These are phyloP conservation scores for Globisporangium apiculatum DNA, from an alignment of 352 stramenopile species.

Conservation along the genomic window DNA sequence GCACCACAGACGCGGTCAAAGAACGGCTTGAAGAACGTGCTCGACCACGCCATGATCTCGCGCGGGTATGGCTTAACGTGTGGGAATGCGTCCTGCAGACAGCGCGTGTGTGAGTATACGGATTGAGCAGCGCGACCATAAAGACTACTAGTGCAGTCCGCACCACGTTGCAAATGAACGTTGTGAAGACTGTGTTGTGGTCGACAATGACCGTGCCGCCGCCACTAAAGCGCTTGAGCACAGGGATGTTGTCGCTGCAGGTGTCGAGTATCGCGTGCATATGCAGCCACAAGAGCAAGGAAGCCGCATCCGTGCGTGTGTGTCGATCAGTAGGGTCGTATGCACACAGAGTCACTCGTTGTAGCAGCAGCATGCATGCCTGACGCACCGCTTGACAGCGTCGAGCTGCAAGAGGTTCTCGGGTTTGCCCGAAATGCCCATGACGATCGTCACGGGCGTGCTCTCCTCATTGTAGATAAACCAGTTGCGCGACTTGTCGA, in stretches of 20 bases:
- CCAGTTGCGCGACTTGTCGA: constrained; percentile 77
- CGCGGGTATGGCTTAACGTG: no score
- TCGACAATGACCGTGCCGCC: constrained; percentile 97
- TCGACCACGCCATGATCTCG: no score
- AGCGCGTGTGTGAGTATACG: no score
- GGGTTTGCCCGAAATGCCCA: constrained; percentile 94
- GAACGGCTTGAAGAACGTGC: no score
- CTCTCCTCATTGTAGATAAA: constrained; percentile 78
- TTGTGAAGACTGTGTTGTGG: no score
- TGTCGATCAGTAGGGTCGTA: not conserved
- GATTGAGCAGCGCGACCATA: no score
- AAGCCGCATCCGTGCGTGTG: not conserved
- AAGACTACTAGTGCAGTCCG: no score
- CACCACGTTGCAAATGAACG: no score
- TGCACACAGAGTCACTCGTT: no score
- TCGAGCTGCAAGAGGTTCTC: constrained; percentile 85
- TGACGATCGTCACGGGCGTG: constrained; percentile 81
- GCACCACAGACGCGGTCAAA: no score
- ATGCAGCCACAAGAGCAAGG: not conserved
- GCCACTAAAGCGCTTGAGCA: constrained; percentile 94
- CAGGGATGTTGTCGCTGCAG: constrained; percentile 64
- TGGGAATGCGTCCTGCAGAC: no score
- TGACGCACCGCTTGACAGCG: constrained; percentile 58
- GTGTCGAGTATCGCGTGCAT: not conserved
- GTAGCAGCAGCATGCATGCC: no score